Conservation (phyloP, 441 rosid genomes). For the Dalechampia spathulata region DNA sequence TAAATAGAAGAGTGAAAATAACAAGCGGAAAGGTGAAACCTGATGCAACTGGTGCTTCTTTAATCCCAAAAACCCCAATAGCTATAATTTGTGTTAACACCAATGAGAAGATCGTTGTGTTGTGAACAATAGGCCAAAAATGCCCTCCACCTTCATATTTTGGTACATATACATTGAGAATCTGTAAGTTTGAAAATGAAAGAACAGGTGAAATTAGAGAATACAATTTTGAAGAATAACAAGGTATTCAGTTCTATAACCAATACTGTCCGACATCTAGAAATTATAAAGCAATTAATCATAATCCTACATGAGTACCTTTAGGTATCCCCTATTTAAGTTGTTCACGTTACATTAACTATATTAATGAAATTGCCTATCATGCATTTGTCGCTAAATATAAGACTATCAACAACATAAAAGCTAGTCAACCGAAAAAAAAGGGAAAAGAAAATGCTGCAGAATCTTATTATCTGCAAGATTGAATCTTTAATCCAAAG, state of each 20-base stretch:
- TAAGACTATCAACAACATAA: neutral
- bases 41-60: slow-evolving; percentile 64
- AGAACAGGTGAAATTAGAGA: too few relatives aligned
- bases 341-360: neutral
- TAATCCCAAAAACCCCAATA: slow-evolving; percentile 78
- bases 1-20: slow-evolving; percentile 66
- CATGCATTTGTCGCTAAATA: neutral
- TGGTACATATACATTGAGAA: slow-evolving; percentile 65
- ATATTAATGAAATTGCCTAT: neutral
- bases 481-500: neutral
- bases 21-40: slow-evolving; percentile 78
- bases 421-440: neutral
- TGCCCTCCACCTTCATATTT: slow-evolving; percentile 81
- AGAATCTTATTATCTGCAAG: neutral
- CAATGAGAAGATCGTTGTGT: slow-evolving; percentile 75
- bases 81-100: slow-evolving; percentile 80
- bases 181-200: slow-evolving; percentile 40
- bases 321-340: neutral
- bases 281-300: neutral
- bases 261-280: too few relatives aligned
- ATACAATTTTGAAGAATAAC: too few relatives aligned
- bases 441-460: neutral
- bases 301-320: neutral
- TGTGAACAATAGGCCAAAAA: slow-evolving; percentile 86
- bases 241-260: too few relatives aligned